These are phyloP conservation scores for Trichoderma breve DNA, from an alignment of 2,329 filamentous ascomycete genomes.

Conservation along the genomic window DNA sequence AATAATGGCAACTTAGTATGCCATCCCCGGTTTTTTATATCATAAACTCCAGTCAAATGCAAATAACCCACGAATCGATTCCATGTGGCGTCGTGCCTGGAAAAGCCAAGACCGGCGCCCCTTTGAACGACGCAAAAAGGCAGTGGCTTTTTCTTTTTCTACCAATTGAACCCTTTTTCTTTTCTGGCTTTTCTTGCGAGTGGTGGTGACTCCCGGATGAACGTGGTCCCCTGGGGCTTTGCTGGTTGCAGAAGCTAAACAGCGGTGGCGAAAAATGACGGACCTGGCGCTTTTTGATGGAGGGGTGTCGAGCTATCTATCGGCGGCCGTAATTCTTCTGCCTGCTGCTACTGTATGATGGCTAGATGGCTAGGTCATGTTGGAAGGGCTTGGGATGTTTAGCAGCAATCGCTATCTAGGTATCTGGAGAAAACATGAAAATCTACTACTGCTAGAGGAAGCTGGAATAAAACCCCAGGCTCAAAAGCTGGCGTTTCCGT, in stretches of 20 bases:
- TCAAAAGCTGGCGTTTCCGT: not conserved
- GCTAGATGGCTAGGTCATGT: not conserved
- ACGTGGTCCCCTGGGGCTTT: not conserved
- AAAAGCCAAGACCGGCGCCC: not conserved
- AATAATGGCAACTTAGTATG: not conserved
- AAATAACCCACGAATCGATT: not conserved
- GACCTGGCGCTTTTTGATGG: not conserved
- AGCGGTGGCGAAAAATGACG: not conserved
- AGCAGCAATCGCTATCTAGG: not conserved
- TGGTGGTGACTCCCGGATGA: not conserved
- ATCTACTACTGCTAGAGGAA: not conserved
- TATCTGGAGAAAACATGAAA: not conserved
- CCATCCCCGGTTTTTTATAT: not conserved
- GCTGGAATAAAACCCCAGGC: not conserved
- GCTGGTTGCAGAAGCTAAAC: not conserved
- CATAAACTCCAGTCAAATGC: not conserved
- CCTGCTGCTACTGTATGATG: not conserved
- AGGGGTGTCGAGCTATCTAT: not conserved
- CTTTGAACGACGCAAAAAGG: not conserved
- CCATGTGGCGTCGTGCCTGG: conserved; percentile 9
- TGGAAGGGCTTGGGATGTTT: not conserved
- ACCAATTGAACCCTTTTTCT: not conserved
- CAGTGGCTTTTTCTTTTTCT: not conserved
- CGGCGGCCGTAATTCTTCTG: not conserved
- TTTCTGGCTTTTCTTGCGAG: not conserved